These are phyloP conservation scores for Gnaphalium uliginosum DNA, from an alignment of 129 eudicot species.

Conservation along the genomic window DNA sequence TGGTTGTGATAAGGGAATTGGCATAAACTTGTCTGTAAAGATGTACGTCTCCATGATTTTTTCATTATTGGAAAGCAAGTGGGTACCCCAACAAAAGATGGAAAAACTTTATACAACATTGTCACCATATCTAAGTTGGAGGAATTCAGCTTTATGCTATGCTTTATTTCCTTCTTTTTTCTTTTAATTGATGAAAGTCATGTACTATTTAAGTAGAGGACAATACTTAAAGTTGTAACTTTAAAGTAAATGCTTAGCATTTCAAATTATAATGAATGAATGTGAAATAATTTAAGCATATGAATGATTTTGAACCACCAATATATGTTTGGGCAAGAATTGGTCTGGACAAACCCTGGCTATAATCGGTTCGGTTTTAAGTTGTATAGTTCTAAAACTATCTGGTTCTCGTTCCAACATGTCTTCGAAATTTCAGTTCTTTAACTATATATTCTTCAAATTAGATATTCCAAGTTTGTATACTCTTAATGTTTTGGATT, in stretches of 20 bases:
- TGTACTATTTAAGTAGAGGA: not conserved
- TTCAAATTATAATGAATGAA: not conserved
- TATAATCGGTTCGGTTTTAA: not conserved
- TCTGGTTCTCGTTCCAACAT: no score
- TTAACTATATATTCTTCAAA: no score
- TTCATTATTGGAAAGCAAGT: constrained; percentile 23
- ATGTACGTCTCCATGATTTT: constrained; percentile 19
- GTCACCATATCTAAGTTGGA: constrained; percentile 18
- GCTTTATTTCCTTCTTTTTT: not conserved
- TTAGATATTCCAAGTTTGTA: no score
- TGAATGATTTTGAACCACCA: not conserved
- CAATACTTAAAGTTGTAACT: constrained; percentile 8
- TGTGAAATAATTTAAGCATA: not conserved
- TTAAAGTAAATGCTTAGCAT: not conserved
- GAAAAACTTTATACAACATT: constrained; percentile 20
- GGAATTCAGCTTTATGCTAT: constrained; percentile 13
- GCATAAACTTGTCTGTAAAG: constrained; percentile 28
- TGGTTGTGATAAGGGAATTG: constrained; percentile 14
- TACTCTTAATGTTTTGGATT: no score
- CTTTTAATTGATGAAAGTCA: not conserved
- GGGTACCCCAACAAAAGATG: constrained; percentile 16
- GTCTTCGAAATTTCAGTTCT: no score
- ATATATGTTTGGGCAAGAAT: not conserved
- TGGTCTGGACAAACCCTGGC: not conserved
- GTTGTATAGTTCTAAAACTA: not conserved